These are phyloP conservation scores for Sugiyamaella xylanicola DNA, from an alignment of 1,139 yeast species.

Conservation along the genomic window DNA sequence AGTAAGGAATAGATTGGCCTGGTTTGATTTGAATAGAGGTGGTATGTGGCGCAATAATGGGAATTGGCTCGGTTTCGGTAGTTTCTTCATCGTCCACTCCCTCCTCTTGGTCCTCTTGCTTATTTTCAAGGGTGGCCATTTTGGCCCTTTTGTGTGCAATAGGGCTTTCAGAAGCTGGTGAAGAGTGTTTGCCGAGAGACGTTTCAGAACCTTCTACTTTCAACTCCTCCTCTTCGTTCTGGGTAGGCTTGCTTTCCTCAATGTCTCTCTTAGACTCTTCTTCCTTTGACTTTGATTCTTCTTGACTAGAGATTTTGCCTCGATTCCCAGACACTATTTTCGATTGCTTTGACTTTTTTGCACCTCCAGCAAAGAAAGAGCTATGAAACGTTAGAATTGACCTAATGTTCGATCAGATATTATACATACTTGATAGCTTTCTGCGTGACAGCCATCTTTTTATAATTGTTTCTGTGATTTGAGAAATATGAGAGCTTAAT, in stretches of 20 bases:
- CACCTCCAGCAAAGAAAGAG: slow-evolving; percentile 13
- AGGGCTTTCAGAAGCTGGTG: background rate
- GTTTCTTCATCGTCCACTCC: background rate
- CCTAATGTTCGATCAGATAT: background rate
- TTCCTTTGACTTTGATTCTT: background rate
- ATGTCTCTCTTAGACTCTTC: background rate
- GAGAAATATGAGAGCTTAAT: background rate
- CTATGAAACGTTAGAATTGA: too few relatives aligned
- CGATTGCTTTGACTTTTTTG: slow-evolving; percentile 11
- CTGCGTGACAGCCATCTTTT: slow-evolving; percentile 16
- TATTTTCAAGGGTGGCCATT: background rate
- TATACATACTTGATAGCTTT: slow-evolving; percentile 17
- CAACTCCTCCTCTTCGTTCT: background rate
- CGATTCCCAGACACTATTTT: background rate
- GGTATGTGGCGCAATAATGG: too few relatives aligned
- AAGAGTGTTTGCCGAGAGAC: background rate
- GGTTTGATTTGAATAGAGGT: background rate
- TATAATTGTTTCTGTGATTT: background rate
- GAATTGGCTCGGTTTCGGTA: background rate
- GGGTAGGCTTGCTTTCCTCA: background rate
- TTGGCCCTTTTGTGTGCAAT: background rate
- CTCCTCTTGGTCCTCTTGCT: background rate
- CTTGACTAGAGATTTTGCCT: background rate
- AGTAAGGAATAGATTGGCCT: slow-evolving; percentile 16
- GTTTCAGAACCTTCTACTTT: background rate